Evolutionary conservation across 1,139 yeast species (phyloP), one percentile per base, ranked within the genome.

Genomic region (Suhomyces ambrosiae): DNA sequence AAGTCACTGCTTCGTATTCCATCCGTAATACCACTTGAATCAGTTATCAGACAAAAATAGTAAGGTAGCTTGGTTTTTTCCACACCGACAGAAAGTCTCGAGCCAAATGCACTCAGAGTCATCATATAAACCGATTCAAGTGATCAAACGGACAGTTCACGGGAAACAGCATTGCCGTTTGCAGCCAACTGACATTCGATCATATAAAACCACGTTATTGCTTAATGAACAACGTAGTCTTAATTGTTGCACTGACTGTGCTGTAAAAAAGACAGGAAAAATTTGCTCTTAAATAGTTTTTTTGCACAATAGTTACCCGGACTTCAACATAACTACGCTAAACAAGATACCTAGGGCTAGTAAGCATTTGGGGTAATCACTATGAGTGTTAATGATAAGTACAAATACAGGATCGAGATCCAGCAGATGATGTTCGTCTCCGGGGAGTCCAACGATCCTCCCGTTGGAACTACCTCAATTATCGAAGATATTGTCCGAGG

Each of bases 381-480:
- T 16, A 38, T 34, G 42, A 38, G 38, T 32, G 27, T 18, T 10
- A 38, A 35, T 21, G 63, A 75, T 46, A 82, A 84, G 56, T 82
- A 85, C 64, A 80, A 82, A 56, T 88, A 87, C 58, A 70, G 95
- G 41, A 77, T 84, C 33, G 96, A 88, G 61, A 87, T 88, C 53
- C 96, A 87, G 60, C 96, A 89, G 68, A 94, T 92, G 98, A 92
- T 92, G 99, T 92, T 94, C 68, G 98, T 92, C 42, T 78, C 86
- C 43, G 99, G 98, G 2, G 97, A 92, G 61, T 80, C 94, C 1
- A 87, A 86, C 50, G 98, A 92, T 52, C 95, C 97, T 2, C 96
- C 97, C 0, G 74, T 84, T 7, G 95, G 87, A 49, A 88, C 97
- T 1, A 87, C 97, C 0, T 82, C 94, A 8, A 63, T 92, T 39